Evolutionary conservation across 306 rosid species (phyloP), one percentile per base, ranked within the genome.

Genomic region (Lathyrus oleraceus): DNA sequence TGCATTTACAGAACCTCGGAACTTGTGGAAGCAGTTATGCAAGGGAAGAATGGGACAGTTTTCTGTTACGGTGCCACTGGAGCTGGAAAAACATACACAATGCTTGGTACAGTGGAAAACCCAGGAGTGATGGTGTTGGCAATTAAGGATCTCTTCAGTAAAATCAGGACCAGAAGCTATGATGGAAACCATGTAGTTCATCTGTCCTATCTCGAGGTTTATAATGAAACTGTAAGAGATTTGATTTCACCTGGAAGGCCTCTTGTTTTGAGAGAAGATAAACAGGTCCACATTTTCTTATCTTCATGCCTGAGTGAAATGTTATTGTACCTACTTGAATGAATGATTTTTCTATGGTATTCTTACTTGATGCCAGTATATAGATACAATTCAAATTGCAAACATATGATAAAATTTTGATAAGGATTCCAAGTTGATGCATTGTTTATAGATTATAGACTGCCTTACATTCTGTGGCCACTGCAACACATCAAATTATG

Each of bases 41-140:
- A 92, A 67, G 98, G 98, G 66, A 89, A 95, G 84, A 92, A 92
- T 75, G 98, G 98, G 12, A 83, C 98, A 23, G 93, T 92, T 4
- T 89, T 92, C 82, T 89, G 98, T 75, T 92, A 92, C 64, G 98
- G 98, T n/a, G 98, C 96, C 56, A 92, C 96, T 0, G 96, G 96
- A 67, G 98, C 98, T 67, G 93, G 98, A 57, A 92, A 92, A 70
- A 92, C 98, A 2, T 89, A 89, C 81, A 92, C 98, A 59, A 92
- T 92, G 98, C 95, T 92, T 1, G 96, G 98, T 13, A 92, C 91
- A 9, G 23, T 85, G 47, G 91, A 89, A 82, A 89, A 62, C 77
- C 96, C 96, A 3, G 96, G 98, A 65, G 98, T 92, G 61, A 92
- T 89, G 96, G 98, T 92, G 81, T 76, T 89, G 86, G 98, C 98